phyloP scores from a whole-genome alignment of 2,329 filamentous ascomycete species.

The Scytalidium sp. region DNA sequence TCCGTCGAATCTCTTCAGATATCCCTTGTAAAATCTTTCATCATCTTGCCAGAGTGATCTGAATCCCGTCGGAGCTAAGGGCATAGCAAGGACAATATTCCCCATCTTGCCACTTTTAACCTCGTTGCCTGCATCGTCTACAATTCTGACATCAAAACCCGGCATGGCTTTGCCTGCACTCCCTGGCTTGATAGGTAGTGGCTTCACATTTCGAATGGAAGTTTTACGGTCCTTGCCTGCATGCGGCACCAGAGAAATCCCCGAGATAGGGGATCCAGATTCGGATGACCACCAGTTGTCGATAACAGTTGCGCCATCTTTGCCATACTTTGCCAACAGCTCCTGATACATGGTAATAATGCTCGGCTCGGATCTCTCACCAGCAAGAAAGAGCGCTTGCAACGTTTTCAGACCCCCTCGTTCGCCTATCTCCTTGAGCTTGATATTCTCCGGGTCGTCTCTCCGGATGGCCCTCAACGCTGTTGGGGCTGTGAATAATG shows the following conservation, averaged over 20 bases:
- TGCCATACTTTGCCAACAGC: conserved; percentile 65
- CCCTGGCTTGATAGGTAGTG: conserved; percentile 70
- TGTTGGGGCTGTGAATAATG: conserved; percentile 82
- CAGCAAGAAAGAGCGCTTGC: conserved; percentile 77
- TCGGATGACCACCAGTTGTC: conserved; percentile 77
- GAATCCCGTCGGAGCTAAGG: conserved; percentile 82
- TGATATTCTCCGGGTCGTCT: conserved; percentile 73
- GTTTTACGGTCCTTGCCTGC: conserved; percentile 53
- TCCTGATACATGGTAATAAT: conserved; percentile 80
- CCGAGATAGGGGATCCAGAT: conserved; percentile 66
- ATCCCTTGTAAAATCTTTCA: conserved; percentile 80
- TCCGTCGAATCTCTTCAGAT: conserved; percentile 77
- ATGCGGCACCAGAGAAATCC: conserved; percentile 60
- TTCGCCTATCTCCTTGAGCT: conserved; percentile 60
- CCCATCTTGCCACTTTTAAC: conserved; percentile 75
- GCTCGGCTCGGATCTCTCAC: conserved; percentile 83
- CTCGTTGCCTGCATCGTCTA: conserved; percentile 76
- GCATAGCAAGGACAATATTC: conserved; percentile 83
- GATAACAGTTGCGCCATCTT: conserved; percentile 58
- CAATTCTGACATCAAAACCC: conserved; percentile 82
- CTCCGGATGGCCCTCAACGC: conserved; percentile 84
- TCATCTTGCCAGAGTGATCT: conserved; percentile 84
- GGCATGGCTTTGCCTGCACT: conserved; percentile 90
- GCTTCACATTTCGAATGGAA: conserved; percentile 30
- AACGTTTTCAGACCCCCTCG: conserved; percentile 70